phyloP scores from a whole-genome alignment of 768 basidiomycete genomes.

The Termitomyces sp. region DNA sequence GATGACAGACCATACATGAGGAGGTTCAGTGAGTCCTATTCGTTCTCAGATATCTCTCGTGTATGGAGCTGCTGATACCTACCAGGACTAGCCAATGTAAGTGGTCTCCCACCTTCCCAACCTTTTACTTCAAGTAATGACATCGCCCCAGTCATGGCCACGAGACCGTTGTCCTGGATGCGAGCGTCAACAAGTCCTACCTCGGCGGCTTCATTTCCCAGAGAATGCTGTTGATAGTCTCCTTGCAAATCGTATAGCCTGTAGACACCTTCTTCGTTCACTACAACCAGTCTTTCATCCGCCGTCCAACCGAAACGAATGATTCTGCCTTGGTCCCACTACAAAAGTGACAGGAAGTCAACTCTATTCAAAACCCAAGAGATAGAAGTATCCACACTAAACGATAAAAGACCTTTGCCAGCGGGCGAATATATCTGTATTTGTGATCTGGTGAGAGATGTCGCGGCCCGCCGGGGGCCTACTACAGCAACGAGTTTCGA shows the following conservation, averaged over 20 bases:
- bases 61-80: constrained; percentile 17
- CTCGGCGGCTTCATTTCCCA: constrained; percentile 79
- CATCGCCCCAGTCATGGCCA: constrained; percentile 74
- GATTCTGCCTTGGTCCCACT: constrained; percentile 92
- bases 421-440: constrained; percentile 86
- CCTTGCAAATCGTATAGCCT: constrained; percentile 84
- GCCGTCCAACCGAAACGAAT: constrained; percentile 78
- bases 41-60: constrained; percentile 1
- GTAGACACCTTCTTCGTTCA: constrained; percentile 92
- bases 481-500: constrained; percentile 76
- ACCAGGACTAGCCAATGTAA: constrained; percentile 74
- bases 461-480: constrained; percentile 37
- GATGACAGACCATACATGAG: constrained; percentile 82
- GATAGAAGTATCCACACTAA: constrained; percentile 58
- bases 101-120: constrained; percentile 75
- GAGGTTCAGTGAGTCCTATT: constrained; percentile 70
- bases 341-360: constrained; percentile 4
- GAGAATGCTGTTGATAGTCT: constrained; percentile 79
- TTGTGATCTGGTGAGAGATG: constrained; percentile 66
- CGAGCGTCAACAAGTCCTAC: constrained; percentile 80
- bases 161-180: constrained; percentile 82
- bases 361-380: constrained; percentile 12
- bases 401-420: constrained; percentile 60
- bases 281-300: constrained; percentile 76
- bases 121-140: constrained; percentile 82